Evolutionary conservation across 2,329 filamentous ascomycete genomes (phyloP).

Genomic region (Claviceps citrina): DNA sequence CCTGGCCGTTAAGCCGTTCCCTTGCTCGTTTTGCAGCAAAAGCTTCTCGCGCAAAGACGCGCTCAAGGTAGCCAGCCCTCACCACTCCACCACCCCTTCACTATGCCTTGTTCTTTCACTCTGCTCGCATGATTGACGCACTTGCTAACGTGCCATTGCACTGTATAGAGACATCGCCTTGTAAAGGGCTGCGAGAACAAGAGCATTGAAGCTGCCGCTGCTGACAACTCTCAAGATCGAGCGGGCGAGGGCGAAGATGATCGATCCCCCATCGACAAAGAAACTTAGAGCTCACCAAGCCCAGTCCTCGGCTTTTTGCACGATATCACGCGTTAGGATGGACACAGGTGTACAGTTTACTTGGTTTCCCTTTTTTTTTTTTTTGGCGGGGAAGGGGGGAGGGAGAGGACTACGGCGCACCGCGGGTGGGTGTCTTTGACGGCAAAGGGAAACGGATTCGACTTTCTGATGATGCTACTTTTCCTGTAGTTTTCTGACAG

Average conservation of each 20-base stretch:
- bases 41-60: slow-evolving; percentile 95
- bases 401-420: no score
- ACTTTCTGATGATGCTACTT: no score
- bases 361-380: neutral
- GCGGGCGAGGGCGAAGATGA: slow-evolving; percentile 6
- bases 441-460: no score
- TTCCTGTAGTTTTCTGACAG: no score
- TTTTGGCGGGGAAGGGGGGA: no score
- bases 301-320: neutral
- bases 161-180: slow-evolving; percentile 39
- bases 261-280: slow-evolving; percentile 4
- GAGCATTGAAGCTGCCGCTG: slow-evolving; percentile 12
- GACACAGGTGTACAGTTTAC: neutral
- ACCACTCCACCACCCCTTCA: neutral
- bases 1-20: slow-evolving; percentile 87
- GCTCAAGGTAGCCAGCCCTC: slow-evolving; percentile 54
- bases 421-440: no score
- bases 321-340: neutral
- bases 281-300: neutral
- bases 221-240: slow-evolving; percentile 7
- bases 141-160: slow-evolving; percentile 1
- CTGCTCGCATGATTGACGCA: neutral
- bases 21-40: slow-evolving; percentile 83
- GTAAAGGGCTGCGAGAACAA: slow-evolving; percentile 46
- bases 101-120: neutral